Evolutionary conservation across 331 rosid genomes (phyloP).

Genomic region (Erythrophleum ivorense): DNA sequence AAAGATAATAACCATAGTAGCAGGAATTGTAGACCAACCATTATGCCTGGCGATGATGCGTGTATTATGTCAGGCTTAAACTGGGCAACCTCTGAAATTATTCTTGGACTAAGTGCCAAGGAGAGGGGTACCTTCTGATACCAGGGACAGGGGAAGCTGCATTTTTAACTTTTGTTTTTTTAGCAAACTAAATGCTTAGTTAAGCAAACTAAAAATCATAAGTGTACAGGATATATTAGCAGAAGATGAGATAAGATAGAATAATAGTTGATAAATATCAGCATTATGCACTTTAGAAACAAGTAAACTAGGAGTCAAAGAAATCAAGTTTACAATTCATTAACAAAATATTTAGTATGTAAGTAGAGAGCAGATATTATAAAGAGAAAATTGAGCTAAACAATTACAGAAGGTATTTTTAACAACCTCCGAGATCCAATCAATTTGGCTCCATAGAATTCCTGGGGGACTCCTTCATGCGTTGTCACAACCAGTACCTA

Average conservation of each 20-base stretch:
- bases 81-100: conserved; percentile 91
- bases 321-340: not conserved
- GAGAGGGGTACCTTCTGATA: conserved; percentile 98
- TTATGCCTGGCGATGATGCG: conserved; percentile 98
- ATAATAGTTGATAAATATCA: conserved; percentile 5
- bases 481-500: conserved; percentile 99
- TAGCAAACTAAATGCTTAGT: conserved; percentile 23
- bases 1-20: not conserved
- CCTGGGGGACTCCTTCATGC: conserved; percentile 91
- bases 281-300: conserved; percentile 31
- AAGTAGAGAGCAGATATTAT: conserved; percentile 7
- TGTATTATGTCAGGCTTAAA: conserved; percentile 99
- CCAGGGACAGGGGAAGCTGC: conserved; percentile 94
- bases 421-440: conserved; percentile 95
- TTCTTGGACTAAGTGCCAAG: conserved; percentile 98
- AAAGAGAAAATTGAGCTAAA: conserved; percentile 21
- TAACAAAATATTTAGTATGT: conserved; percentile 2
- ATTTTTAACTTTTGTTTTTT: conserved; percentile 20
- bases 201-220: conserved; percentile 9
- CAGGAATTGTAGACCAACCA: conserved; percentile 57
- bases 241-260: conserved; percentile 27
- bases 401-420: conserved; percentile 20
- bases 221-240: conserved; percentile 11
- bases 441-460: conserved; percentile 92
- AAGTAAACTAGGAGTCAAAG: not conserved